Evolutionary conservation across 2,329 filamentous ascomycete genomes (phyloP).

Genomic region (Neophaeococcomyces aloes): DNA sequence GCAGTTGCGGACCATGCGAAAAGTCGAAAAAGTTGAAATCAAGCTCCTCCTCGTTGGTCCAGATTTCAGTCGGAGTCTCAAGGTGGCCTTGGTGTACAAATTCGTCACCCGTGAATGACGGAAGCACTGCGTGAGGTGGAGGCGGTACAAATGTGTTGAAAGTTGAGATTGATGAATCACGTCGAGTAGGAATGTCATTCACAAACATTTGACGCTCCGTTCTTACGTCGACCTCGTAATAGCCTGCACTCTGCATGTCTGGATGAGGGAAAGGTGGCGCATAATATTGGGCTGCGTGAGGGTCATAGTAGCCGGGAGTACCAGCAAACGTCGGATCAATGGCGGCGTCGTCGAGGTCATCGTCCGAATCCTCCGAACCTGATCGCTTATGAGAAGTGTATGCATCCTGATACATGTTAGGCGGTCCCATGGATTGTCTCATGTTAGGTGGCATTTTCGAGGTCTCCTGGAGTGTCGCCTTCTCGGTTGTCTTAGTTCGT

Average conservation of each 20-base stretch:
- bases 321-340: conserved; percentile 58
- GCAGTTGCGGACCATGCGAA: conserved; percentile 56
- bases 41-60: conserved; percentile 50
- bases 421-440: conserved; percentile 57
- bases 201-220: conserved; percentile 90
- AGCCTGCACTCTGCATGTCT: conserved; percentile 43
- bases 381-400: conserved; percentile 40
- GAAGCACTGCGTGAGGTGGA: conserved; percentile 51
- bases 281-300: conserved; percentile 33
- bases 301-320: conserved; percentile 31
- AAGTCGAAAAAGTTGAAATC: conserved; percentile 80
- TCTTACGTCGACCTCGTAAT: conserved; percentile 90
- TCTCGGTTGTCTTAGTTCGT: conserved; percentile 87
- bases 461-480: conserved; percentile 41
- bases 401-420: conserved; percentile 55
- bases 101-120: conserved; percentile 51
- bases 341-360: conserved; percentile 46
- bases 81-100: conserved; percentile 65
- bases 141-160: conserved; percentile 84
- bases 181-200: conserved; percentile 74
- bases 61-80: conserved; percentile 57
- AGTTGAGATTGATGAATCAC: conserved; percentile 80
- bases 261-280: conserved; percentile 48
- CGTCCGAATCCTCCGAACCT: conserved; percentile 70
- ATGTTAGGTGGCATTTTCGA: conserved; percentile 55